Conservation (phyloP, 495 filamentous ascomycete genomes). For the Baudoinia panamericana region DNA sequence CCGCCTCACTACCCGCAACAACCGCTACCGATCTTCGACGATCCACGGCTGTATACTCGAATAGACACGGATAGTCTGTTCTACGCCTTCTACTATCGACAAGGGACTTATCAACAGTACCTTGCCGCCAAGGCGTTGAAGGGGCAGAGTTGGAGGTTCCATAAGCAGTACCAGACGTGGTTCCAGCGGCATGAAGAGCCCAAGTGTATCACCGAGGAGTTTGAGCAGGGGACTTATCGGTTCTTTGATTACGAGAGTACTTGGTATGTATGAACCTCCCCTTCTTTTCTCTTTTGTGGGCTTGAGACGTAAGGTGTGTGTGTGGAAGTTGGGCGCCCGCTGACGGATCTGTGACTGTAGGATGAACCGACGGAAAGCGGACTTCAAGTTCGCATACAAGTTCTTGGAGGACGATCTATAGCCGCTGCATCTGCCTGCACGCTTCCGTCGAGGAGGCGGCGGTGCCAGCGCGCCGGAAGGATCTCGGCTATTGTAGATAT, state of each 20-base stretch:
- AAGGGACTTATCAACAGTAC: slow-evolving; percentile 90
- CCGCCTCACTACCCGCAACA: slow-evolving; percentile 84
- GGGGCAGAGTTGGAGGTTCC: slow-evolving; percentile 94
- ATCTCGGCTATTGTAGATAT: too few species aligned
- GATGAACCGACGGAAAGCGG: slow-evolving; percentile 98
- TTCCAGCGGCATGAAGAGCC: slow-evolving; percentile 97
- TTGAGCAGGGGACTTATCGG: slow-evolving; percentile 93
- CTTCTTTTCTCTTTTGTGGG: slow-evolving; percentile 10
- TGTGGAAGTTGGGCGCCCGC: slow-evolving; percentile 12
- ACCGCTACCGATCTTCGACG: slow-evolving; percentile 76
- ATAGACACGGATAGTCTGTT: slow-evolving; percentile 96
- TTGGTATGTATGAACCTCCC: slow-evolving; percentile 51
- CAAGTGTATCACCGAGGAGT: slow-evolving; percentile 95
- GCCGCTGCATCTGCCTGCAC: too few species aligned
- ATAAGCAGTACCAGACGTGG: slow-evolving; percentile 99
- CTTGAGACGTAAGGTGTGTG: slow-evolving; percentile 3
- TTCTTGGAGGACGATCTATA: slow-evolving; percentile 79
- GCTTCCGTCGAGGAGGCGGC: too few species aligned
- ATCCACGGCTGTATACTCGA: slow-evolving; percentile 69
- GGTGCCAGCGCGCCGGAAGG: too few species aligned
- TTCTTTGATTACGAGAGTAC: slow-evolving; percentile 99
- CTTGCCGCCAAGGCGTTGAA: slow-evolving; percentile 92
- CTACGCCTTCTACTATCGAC: slow-evolving; percentile 97
- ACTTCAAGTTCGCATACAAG: slow-evolving; percentile 98
- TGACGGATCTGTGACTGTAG: slow-evolving; percentile 39